Evolutionary conservation across 176 grass and related monocot genomes (phyloP).

Genomic region (Stipa capillata): DNA sequence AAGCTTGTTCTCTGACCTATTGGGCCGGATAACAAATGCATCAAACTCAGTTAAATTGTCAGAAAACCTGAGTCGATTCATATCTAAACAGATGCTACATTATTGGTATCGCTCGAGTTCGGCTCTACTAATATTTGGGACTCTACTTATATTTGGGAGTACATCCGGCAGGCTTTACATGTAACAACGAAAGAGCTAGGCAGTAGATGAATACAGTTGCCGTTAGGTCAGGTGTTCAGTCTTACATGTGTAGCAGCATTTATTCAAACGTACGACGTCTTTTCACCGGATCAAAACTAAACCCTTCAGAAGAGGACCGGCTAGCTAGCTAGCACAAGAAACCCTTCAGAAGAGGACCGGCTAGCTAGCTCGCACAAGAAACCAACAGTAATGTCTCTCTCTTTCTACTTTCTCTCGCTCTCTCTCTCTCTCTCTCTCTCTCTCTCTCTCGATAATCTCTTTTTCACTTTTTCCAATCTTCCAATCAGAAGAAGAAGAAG

Average conservation of each 20-base stretch:
- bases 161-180: no score
- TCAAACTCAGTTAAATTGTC: no score
- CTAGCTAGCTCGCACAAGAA: slow-evolving; percentile 15
- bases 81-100: no score
- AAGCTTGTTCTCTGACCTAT: no score
- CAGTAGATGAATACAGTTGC: background rate
- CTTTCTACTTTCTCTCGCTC: no score
- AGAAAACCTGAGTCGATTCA: no score
- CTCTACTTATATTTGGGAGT: no score
- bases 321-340: slow-evolving; percentile 17
- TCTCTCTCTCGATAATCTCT: background rate
- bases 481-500: background rate
- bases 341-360: background rate
- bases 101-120: no score
- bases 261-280: background rate
- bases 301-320: background rate
- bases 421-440: background rate
- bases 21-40: no score
- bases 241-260: background rate
- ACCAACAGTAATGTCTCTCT: background rate
- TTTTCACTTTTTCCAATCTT: background rate
- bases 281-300: slow-evolving; percentile 14
- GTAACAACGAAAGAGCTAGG: background rate
- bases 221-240: slow-evolving; percentile 24
- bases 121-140: no score